Conservation (phyloP, 176 grass and related monocot species). For the Triticum turgidum region DNA sequence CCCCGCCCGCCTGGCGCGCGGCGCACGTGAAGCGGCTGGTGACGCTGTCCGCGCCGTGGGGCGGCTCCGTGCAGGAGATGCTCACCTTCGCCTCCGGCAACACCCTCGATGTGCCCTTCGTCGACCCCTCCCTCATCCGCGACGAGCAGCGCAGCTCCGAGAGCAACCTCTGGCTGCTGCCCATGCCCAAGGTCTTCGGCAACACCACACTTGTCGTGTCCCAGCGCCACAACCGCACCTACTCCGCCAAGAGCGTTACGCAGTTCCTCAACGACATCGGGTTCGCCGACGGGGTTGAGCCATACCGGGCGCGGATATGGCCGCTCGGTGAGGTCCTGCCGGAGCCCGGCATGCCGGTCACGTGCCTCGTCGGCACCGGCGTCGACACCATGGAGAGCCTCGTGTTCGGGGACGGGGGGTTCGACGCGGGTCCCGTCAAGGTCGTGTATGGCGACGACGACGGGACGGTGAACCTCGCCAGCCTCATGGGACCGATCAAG, state of each 20-base stretch:
- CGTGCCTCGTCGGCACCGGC: constrained; percentile 64
- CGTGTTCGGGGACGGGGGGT: constrained; percentile 44
- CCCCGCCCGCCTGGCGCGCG: constrained; percentile 37
- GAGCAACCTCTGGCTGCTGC: constrained; percentile 95
- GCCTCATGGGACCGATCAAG: constrained; percentile 60
- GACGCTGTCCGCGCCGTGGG: constrained; percentile 70
- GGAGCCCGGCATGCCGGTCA: constrained; percentile 58
- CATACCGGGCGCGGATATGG: constrained; percentile 45
- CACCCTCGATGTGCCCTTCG: constrained; percentile 60
- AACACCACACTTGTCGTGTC: constrained; percentile 56
- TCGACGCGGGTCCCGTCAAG: constrained; percentile 40
- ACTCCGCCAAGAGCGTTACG: constrained; percentile 62
- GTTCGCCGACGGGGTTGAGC: constrained; percentile 55
- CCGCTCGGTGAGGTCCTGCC: constrained; percentile 64
- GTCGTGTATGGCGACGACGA: constrained; percentile 79
- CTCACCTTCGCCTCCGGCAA: constrained; percentile 67
- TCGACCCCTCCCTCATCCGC: constrained; percentile 60
- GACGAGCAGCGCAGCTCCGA: constrained; percentile 58
- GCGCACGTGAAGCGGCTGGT: constrained; percentile 59
- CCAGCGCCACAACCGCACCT: constrained; percentile 33
- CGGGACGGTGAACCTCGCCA: constrained; percentile 69
- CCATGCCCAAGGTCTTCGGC: constrained; percentile 48
- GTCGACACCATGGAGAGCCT: constrained; percentile 59
- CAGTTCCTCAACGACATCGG: constrained; percentile 82
- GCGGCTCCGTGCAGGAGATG: constrained; percentile 69